Percentiles rank a stretch among this genome's conserved stretches.
phyloP scores from a whole-genome alignment of 306 rosid species.

The Astragalus glycyphyllos region DNA sequence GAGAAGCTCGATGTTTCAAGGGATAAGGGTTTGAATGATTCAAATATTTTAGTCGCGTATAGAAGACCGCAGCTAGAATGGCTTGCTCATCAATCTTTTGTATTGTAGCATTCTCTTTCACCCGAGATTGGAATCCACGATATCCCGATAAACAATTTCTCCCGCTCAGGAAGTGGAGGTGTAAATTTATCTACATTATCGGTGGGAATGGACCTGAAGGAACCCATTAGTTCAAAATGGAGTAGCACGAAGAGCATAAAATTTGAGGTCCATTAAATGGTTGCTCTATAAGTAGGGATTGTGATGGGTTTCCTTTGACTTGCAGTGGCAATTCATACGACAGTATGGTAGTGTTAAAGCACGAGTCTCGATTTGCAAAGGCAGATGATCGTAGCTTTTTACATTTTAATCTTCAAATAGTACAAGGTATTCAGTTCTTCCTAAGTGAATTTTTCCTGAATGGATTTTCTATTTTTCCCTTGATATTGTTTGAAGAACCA shows the following conservation, averaged over 20 bases:
- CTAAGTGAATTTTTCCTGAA: too few species aligned
- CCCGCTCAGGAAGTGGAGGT: constrained; percentile 84
- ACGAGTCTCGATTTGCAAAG: constrained; percentile 76
- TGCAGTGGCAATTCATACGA: constrained; percentile 80
- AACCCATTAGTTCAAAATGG: constrained; percentile 88
- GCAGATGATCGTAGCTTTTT: constrained; percentile 71
- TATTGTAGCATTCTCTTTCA: constrained; percentile 77
- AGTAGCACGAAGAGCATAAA: constrained; percentile 80
- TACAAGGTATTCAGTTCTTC: too few species aligned
- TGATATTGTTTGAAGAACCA: too few species aligned
- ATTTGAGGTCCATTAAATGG: constrained; percentile 90
- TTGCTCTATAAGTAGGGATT: constrained; percentile 64
- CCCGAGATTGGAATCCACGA: constrained; percentile 91
- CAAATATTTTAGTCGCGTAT: constrained; percentile 72
- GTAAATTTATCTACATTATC: constrained; percentile 82
- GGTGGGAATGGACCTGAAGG: constrained; percentile 78
- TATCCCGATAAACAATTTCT: constrained; percentile 73
- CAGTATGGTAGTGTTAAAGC: constrained; percentile 88
- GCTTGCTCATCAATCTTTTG: constrained; percentile 83
- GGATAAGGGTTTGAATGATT: constrained; percentile 86
- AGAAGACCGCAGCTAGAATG: constrained; percentile 84
- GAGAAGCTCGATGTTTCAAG: constrained; percentile 89
- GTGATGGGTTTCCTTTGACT: constrained; percentile 85
- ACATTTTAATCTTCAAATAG: too few species aligned
- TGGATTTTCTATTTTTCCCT: too few species aligned